These are phyloP conservation scores for Knoxdaviesia capensis DNA, from an alignment of 2,329 filamentous ascomycete genomes.

Conservation along the genomic window DNA sequence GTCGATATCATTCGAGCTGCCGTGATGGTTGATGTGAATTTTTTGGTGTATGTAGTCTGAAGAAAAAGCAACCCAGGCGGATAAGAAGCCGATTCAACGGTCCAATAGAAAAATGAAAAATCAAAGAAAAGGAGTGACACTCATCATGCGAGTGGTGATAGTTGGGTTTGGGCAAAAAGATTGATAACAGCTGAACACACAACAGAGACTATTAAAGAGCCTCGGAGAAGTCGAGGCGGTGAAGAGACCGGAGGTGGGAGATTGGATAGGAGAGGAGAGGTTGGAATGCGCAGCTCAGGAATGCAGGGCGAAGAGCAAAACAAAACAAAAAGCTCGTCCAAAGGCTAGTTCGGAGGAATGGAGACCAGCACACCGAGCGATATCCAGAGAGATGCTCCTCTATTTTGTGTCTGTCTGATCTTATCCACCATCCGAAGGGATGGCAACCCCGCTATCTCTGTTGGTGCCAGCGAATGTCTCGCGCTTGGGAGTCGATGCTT, in stretches of 20 bases:
- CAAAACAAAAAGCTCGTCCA: neutral
- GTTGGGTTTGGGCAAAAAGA: neutral
- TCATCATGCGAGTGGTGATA: too few species aligned
- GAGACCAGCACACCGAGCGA: slow-evolving; percentile 1
- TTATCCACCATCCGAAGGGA: neutral
- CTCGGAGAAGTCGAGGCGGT: too few species aligned
- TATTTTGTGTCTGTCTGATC: neutral
- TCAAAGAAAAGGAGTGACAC: too few species aligned
- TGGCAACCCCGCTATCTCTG: slow-evolving; percentile 3
- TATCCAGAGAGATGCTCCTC: neutral
- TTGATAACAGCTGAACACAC: neutral
- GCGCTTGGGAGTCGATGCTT: slow-evolving; percentile 1
- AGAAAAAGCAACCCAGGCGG: neutral
- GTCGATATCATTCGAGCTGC: too few species aligned
- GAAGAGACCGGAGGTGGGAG: too few species aligned
- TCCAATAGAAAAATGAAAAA: neutral
- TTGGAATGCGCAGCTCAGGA: neutral
- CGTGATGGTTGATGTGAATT: too few species aligned
- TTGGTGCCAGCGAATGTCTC: neutral
- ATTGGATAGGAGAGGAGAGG: too few species aligned
- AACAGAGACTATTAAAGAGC: too few species aligned
- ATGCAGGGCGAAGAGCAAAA: neutral
- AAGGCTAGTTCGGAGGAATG: neutral
- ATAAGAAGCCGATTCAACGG: neutral
- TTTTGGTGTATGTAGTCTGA: too few species aligned